Evolutionary conservation across 2,329 filamentous ascomycete genomes (phyloP), one percentile per base, ranked within the genome.

Genomic region (Ophiobolus disseminans): DNA sequence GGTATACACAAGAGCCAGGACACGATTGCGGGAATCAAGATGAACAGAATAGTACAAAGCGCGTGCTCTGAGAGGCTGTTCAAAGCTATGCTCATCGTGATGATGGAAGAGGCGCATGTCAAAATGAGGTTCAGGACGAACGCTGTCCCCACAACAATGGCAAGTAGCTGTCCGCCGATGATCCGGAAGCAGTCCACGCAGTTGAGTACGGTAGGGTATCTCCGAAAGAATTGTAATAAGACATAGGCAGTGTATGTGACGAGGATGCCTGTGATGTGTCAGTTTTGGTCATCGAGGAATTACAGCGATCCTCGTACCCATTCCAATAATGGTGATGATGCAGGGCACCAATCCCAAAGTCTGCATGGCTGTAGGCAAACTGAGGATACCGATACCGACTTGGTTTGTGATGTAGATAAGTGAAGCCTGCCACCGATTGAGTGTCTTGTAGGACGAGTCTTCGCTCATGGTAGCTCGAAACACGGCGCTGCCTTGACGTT

Each of bases 21-120:
- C 9, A 87, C 56, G 6, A 79, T 63, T 49, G 83, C 64, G 0
- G 83, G 84, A 1, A 86, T 74, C 13, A 84, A 72, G 4, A 80
- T 82, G 73, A 83, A 87, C 1, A 83, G 75, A 45, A 87, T 82
- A 10, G 83, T 84, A 68, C 85, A 88, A 0, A 82, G 79, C 0
- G 80, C 81, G 50, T 86, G 78, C 4, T 81, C 67, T 9, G 83
- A 83, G 35, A 89, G 75, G 42, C 78, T 82, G 61, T 84, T 83
- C 66, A 88, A 81, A 62, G 85, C 86, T 59, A 88, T 86, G 31
- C 46, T 45, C 39, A 58, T 41, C 0, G 51, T 55, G 19, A 58
- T 36, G 10, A 44, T 31, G 8, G 55, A 36, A 1, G 48, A 55
- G 17, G 45, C 23, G 35, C 54, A 57, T 13, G 36, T 53, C 10